Evolutionary conservation across 2,329 filamentous ascomycete genomes (phyloP).

Genomic region (Fusarium subtropicale): DNA sequence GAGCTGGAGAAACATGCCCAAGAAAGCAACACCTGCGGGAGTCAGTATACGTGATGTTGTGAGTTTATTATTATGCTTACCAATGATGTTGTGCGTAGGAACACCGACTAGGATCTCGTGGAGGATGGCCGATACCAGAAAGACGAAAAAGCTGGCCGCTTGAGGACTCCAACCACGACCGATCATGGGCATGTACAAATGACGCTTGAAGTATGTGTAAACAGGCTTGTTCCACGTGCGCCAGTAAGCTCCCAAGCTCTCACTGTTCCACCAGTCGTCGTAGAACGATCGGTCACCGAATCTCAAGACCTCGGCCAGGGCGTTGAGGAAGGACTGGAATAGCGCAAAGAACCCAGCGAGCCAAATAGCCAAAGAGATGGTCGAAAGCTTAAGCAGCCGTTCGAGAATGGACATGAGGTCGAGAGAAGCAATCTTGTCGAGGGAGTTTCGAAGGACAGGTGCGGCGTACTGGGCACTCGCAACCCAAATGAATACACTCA

Average conservation of each 20-base stretch:
- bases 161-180: conserved; percentile 81
- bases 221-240: conserved; percentile 98
- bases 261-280: conserved; percentile 97
- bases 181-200: conserved; percentile 89
- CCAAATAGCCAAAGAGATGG: conserved; percentile 96
- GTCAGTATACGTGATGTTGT: conserved; percentile 11
- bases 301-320: conserved; percentile 85
- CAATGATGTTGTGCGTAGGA: conserved; percentile 92
- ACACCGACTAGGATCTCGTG: conserved; percentile 95
- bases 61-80: conserved; percentile 58
- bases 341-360: conserved; percentile 96
- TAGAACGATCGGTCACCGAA: conserved; percentile 98
- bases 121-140: conserved; percentile 86
- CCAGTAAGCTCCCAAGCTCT: conserved; percentile 89
- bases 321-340: conserved; percentile 93
- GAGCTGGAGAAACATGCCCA: conserved; percentile 93
- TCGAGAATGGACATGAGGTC: conserved; percentile 87
- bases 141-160: conserved; percentile 82
- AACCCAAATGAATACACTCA: conserved; percentile 95
- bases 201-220: conserved; percentile 94
- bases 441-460: conserved; percentile 87
- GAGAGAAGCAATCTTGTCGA: conserved; percentile 85
- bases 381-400: conserved; percentile 92
- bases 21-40: conserved; percentile 81
- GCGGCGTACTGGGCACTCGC: conserved; percentile 93